Base-by-base conservation (phyloP, 352 stramenopile species). In the Pythium diclinum region DNA sequence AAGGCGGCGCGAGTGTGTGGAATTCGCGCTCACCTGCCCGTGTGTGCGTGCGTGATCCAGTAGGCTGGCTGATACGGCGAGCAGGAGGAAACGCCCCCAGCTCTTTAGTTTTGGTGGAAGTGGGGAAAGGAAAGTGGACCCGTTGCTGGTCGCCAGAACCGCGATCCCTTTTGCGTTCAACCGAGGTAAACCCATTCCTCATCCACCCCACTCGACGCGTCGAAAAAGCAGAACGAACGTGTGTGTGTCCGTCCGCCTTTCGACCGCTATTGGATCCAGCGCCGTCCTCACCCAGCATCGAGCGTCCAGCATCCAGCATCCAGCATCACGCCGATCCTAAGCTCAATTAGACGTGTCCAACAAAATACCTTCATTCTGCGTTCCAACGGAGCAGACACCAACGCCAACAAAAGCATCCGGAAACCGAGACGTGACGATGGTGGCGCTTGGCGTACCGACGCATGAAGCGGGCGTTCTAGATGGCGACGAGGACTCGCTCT, bases 301-400 rank as follows among this genome's bases (percentile, higher is more conserved):
- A 52, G n/a, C 38, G 13, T 47, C 16, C 38, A 47, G 38, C 40
- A 47, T 47, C 44, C 44, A 33, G 19, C 44, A 19, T 47, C 42
- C 34, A 11, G 40, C 56, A 38, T 23, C 36, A 30, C 30, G 48
- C 17, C 33, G 21, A 66, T 66, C 59, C 49, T 34, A 23, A 44
- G 10, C 19, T 44, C 51, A 28, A 28, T 28, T 32, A 17, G 51
- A 59, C 32, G 23, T 34, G 53, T n/a, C 23, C 23, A 46, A 48
- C 14, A 30, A 48, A 46, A 16, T 55, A 68, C 62, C 54, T 68
- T 55, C 62, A 68, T 57, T 68, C 62, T 54, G 40, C 6, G 11
- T 51, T 19, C 44, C 23, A 34, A n/a, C 46, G 23, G 46, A 55
- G 38, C 19, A 14, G 59, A 25, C n/a, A 36, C 6, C 3, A 9